Conservation (phyloP, 2,329 filamentous ascomycete genomes). For the Cytospora paraplurivora region DNA sequence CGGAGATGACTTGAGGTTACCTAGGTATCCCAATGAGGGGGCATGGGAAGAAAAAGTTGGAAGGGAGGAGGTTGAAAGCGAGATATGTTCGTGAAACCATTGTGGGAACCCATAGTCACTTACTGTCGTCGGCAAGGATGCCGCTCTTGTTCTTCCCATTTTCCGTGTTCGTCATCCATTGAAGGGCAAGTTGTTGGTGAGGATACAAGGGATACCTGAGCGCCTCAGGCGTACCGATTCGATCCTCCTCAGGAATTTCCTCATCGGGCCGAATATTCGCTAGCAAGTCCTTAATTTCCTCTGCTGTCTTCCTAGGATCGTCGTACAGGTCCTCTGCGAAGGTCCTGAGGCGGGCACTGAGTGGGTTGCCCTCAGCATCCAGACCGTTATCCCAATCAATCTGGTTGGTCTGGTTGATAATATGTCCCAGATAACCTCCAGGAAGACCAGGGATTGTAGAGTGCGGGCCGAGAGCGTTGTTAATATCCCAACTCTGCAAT, state of each 20-base stretch:
- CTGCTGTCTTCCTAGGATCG: conserved; percentile 46
- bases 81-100: background rate
- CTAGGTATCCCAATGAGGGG: background rate
- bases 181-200: conserved; percentile 77
- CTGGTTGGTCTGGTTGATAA: conserved; percentile 43
- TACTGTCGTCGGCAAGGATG: conserved; percentile 69
- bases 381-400: conserved; percentile 42
- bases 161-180: conserved; percentile 78
- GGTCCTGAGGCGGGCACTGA: conserved; percentile 39
- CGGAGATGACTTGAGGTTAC: background rate
- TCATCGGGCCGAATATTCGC: conserved; percentile 74
- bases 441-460: conserved; percentile 23
- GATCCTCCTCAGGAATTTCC: conserved; percentile 61
- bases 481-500: conserved; percentile 8
- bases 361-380: conserved; percentile 42
- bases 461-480: background rate
- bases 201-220: conserved; percentile 72
- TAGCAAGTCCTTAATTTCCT: conserved; percentile 70
- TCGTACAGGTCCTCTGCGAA: conserved; percentile 42
- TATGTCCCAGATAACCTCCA: conserved; percentile 35
- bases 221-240: conserved; percentile 68
- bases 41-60: too few species aligned
- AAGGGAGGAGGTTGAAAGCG: background rate
- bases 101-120: background rate
- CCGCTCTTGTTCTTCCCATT: conserved; percentile 74